phyloP scores from a whole-genome alignment of 2,329 filamentous ascomycete genomes.

The Phaeophleospora eucalypticola region DNA sequence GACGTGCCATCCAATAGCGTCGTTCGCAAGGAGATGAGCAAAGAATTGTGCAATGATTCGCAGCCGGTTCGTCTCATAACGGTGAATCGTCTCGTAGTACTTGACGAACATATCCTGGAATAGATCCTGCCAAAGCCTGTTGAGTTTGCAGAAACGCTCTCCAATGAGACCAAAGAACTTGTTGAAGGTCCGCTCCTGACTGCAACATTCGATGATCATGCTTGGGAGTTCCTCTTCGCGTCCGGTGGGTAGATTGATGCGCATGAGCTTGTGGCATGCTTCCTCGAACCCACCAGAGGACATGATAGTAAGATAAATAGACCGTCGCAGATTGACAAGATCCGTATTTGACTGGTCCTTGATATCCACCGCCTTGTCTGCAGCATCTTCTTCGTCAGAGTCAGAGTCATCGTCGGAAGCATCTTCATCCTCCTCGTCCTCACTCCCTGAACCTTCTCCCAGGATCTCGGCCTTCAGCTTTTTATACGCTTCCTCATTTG shows the following conservation, averaged over 20 bases:
- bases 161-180: slow-evolving; percentile 96
- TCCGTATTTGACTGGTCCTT: slow-evolving; percentile 97
- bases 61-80: slow-evolving; percentile 91
- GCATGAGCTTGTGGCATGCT: slow-evolving; percentile 92
- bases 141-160: slow-evolving; percentile 92
- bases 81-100: slow-evolving; percentile 96
- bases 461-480: slow-evolving; percentile 89
- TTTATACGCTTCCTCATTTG: slow-evolving; percentile 85
- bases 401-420: slow-evolving; percentile 51
- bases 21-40: slow-evolving; percentile 80
- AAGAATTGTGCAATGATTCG: slow-evolving; percentile 96
- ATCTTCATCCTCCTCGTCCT: slow-evolving; percentile 67
- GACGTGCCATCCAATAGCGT: slow-evolving; percentile 90
- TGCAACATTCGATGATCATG: slow-evolving; percentile 96
- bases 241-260: slow-evolving; percentile 76
- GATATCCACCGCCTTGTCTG: slow-evolving; percentile 81
- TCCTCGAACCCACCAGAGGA: slow-evolving; percentile 94
- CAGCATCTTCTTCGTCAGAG: slow-evolving; percentile 61
- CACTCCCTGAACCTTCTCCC: slow-evolving; percentile 74
- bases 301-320: slow-evolving; percentile 97
- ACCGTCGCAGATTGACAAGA: slow-evolving; percentile 84
- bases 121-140: slow-evolving; percentile 87
- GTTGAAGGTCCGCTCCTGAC: slow-evolving; percentile 92
- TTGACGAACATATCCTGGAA: slow-evolving; percentile 87
- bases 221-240: slow-evolving; percentile 86